These are phyloP conservation scores for Wickerhamiella azyma DNA, from an alignment of 805 yeast species.

Conservation along the genomic window DNA sequence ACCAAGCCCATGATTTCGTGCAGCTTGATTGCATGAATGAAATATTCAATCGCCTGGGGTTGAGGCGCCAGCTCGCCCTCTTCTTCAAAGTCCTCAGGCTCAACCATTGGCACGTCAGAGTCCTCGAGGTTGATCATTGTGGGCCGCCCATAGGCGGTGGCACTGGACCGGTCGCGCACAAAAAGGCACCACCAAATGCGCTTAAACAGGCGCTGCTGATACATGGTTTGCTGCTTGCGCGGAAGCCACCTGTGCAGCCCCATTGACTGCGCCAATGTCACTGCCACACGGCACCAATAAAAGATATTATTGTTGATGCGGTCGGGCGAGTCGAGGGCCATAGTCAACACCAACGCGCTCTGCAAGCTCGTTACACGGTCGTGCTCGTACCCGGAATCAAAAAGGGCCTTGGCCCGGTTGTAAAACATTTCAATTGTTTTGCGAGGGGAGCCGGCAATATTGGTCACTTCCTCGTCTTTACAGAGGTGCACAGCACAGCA, in stretches of 20 bases:
- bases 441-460: constrained; percentile 33
- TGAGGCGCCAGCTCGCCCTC: constrained; percentile 28
- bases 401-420: constrained; percentile 60
- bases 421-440: constrained; percentile 46
- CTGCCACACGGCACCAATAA: constrained; percentile 58
- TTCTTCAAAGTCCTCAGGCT: constrained; percentile 49
- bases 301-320: constrained; percentile 51
- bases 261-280: constrained; percentile 57
- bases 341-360: constrained; percentile 46
- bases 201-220: constrained; percentile 40
- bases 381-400: constrained; percentile 53
- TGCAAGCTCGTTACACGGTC: constrained; percentile 52
- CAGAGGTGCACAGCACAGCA: constrained; percentile 56
- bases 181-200: constrained; percentile 69
- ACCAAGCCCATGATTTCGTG: constrained; percentile 61
- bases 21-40: constrained; percentile 49
- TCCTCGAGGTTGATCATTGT: constrained; percentile 53
- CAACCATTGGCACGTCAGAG: constrained; percentile 63
- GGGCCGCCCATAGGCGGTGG: constrained; percentile 67
- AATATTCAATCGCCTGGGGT: constrained; percentile 39
- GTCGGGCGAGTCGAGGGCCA: constrained; percentile 65
- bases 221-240: constrained; percentile 31
- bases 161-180: constrained; percentile 53
- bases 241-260: constrained; percentile 46
- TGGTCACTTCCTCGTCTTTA: constrained; percentile 38